Evolutionary conservation across 192 early-diverging fungal genomes (phyloP).

Genomic region (Backusella circina): DNA sequence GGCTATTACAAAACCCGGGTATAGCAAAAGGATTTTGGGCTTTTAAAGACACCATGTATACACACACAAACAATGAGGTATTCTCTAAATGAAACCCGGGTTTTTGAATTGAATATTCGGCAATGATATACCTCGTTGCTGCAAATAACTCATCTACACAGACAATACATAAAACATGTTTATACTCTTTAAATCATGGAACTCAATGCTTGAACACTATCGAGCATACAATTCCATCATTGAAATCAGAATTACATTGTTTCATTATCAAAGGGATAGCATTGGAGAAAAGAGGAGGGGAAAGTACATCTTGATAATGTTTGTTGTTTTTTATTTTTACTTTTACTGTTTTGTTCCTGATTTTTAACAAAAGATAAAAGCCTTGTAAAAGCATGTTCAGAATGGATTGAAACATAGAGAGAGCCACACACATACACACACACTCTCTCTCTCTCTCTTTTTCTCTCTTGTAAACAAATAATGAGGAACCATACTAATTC

Average conservation of each 20-base stretch:
- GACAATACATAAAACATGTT: too few relatives aligned
- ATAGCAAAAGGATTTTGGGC: too few relatives aligned
- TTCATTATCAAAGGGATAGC: neutral
- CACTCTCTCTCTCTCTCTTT: too few relatives aligned
- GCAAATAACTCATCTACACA: too few relatives aligned
- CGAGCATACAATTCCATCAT: too few relatives aligned
- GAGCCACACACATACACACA: too few relatives aligned
- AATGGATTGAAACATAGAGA: neutral
- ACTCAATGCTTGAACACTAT: too few relatives aligned
- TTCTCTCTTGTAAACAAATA: neutral
- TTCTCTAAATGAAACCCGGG: neutral
- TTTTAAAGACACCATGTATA: too few relatives aligned
- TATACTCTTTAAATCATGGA: too few relatives aligned
- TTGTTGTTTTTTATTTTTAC: neutral
- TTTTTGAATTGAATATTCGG: neutral
- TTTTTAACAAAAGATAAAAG: neutral
- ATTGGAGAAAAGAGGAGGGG: neutral
- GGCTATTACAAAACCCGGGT: too few relatives aligned
- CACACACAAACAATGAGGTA: too few relatives aligned
- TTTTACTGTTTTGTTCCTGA: neutral
- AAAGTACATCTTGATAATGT: neutral
- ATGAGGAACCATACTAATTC: neutral
- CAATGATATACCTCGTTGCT: neutral
- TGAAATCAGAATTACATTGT: too few relatives aligned
- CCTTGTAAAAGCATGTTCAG: neutral